phyloP scores from a whole-genome alignment of 495 filamentous ascomycete species.

The Aspergillus sparsus region DNA sequence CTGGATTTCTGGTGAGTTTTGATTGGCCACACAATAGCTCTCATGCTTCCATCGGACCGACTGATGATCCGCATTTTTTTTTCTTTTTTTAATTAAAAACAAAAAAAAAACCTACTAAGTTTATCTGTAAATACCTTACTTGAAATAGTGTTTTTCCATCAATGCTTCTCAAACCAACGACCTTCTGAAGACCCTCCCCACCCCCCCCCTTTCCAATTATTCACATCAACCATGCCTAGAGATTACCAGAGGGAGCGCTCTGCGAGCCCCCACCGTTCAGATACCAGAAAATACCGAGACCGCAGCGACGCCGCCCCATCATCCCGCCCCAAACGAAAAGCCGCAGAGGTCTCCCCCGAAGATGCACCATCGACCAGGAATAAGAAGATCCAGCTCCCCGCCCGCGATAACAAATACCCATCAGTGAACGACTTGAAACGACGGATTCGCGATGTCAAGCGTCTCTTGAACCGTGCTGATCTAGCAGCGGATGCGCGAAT shows the following conservation, averaged over 20 bases:
- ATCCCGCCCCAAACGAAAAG: conserved; percentile 34
- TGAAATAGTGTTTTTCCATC: no score
- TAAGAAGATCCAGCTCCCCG: conserved; percentile 22
- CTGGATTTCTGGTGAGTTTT: background rate
- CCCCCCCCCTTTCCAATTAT: background rate
- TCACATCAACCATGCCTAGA: conserved; percentile 10
- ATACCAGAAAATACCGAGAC: conserved; percentile 13
- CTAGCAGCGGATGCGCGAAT: conserved; percentile 74
- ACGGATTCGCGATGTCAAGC: conserved; percentile 53
- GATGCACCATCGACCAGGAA: conserved; percentile 4
- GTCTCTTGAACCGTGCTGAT: conserved; percentile 60
- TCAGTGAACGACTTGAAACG: conserved; percentile 55
- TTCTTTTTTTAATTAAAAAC: background rate
- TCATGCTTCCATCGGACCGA: background rate
- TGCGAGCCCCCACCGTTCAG: background rate
- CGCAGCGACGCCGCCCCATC: background rate
- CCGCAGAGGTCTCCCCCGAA: conserved; percentile 28
- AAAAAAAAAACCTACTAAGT: no score
- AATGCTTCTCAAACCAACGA: no score
- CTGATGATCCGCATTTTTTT: conserved; percentile 2
- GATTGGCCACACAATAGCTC: background rate
- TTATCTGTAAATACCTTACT: no score
- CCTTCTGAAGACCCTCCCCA: no score
- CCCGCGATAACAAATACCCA: conserved; percentile 40
- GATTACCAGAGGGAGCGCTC: background rate